These are phyloP conservation scores for Dendryphion nanum DNA, from an alignment of 2,329 filamentous ascomycete species.

Conservation along the genomic window DNA sequence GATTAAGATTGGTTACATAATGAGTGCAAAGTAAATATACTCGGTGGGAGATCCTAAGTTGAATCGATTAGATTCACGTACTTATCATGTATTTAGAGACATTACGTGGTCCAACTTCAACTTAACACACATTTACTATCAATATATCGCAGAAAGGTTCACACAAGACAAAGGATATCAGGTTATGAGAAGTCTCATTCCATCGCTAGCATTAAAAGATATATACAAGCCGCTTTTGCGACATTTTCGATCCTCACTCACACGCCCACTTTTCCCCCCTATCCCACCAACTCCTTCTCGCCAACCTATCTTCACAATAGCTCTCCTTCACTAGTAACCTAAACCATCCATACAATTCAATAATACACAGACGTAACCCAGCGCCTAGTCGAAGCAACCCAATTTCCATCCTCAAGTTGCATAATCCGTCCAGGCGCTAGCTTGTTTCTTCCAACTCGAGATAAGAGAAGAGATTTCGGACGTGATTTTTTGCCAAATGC, in stretches of 20 bases:
- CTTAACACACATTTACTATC: no score
- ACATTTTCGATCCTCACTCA: neutral
- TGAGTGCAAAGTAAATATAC: no score
- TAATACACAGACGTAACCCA: constrained; percentile 25
- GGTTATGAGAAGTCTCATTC: no score
- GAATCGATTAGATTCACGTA: no score
- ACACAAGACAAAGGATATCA: neutral
- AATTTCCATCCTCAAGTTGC: no score
- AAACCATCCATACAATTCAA: constrained; percentile 14
- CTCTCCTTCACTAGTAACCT: no score
- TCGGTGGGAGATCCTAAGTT: no score
- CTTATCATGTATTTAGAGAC: no score
- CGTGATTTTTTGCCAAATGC: neutral
- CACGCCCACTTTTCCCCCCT: neutral
- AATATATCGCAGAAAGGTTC: no score
- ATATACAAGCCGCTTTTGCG: constrained; percentile 17
- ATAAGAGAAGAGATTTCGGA: constrained; percentile 16
- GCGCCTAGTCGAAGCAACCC: constrained; percentile 13
- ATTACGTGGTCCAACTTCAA: no score
- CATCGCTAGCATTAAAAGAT: constrained; percentile 26
- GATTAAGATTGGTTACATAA: no score
- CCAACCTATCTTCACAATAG: constrained; percentile 6
- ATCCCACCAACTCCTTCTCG: neutral
- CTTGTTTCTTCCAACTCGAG: no score
- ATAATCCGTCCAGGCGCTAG: constrained; percentile 12